phyloP scores from a whole-genome alignment of 192 early-diverging fungal species.

The Podila epicladia region DNA sequence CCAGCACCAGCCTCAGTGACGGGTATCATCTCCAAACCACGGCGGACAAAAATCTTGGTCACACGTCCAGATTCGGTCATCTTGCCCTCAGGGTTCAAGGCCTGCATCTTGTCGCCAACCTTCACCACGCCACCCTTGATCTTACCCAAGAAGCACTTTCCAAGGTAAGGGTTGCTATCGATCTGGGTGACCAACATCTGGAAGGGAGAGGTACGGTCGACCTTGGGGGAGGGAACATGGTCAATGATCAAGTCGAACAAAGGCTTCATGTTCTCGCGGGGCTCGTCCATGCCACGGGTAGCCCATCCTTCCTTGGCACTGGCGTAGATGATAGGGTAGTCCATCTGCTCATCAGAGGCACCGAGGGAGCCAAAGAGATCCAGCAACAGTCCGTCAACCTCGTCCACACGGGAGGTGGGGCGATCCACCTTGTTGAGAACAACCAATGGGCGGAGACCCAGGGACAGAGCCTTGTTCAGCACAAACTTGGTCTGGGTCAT shows the following conservation, averaged over 20 bases:
- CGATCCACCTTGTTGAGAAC: slow-evolving; percentile 90
- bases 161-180: slow-evolving; percentile 83
- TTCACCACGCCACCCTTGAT: slow-evolving; percentile 74
- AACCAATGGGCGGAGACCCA: slow-evolving; percentile 78
- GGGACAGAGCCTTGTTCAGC: slow-evolving; percentile 78
- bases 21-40: slow-evolving; percentile 77
- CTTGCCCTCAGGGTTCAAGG: slow-evolving; percentile 74
- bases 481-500: slow-evolving; percentile 94
- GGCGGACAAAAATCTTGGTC: slow-evolving; percentile 79
- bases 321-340: slow-evolving; percentile 80
- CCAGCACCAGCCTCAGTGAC: slow-evolving; percentile 82
- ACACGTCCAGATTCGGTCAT: slow-evolving; percentile 74
- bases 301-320: slow-evolving; percentile 91
- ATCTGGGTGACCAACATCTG: slow-evolving; percentile 90
- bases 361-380: slow-evolving; percentile 85
- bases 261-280: slow-evolving; percentile 65
- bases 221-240: slow-evolving; percentile 73
- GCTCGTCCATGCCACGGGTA: slow-evolving; percentile 57
- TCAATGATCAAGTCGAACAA: slow-evolving; percentile 80
- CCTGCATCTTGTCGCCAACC: slow-evolving; percentile 80
- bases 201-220: slow-evolving; percentile 72
- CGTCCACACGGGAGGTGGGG: slow-evolving; percentile 75
- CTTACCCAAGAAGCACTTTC: slow-evolving; percentile 84
- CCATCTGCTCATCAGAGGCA: slow-evolving; percentile 81
- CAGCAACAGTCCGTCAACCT: slow-evolving; percentile 82